phyloP scores from a whole-genome alignment of 352 stramenopile genomes.

The Globisporangium rhizosaccharum region DNA sequence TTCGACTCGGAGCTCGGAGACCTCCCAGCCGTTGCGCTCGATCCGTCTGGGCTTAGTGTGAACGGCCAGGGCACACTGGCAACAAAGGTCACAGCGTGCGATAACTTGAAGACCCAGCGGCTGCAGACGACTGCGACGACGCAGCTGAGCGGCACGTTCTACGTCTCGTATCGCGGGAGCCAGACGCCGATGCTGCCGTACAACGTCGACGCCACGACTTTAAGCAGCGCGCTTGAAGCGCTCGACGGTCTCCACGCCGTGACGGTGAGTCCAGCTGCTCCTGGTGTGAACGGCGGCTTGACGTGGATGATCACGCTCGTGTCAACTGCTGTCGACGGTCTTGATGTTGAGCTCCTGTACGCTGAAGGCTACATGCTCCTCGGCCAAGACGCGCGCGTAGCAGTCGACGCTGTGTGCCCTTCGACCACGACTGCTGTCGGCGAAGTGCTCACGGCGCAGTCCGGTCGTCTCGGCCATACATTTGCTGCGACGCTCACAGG shows the following conservation, averaged over 20 bases:
- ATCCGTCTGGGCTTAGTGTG: constrained; percentile 44
- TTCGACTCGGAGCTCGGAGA: constrained; percentile 79
- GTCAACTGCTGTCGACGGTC: constrained; percentile 43
- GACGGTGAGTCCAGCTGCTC: constrained; percentile 29
- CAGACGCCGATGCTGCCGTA: constrained; percentile 70
- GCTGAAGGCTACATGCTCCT: constrained; percentile 79
- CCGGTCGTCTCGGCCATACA: constrained; percentile 49
- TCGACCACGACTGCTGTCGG: constrained; percentile 31
- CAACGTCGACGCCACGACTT: constrained; percentile 37
- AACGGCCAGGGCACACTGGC: constrained; percentile 20
- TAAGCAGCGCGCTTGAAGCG: constrained; percentile 60
- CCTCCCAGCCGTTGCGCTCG: constrained; percentile 39
- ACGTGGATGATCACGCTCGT: constrained; percentile 87
- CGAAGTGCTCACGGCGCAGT: constrained; percentile 28
- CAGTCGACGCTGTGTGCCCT: constrained; percentile 40
- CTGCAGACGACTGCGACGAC: constrained; percentile 45
- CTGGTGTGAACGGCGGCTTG: constrained; percentile 44
- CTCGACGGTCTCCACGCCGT: constrained; percentile 74
- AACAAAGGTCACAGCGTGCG: constrained; percentile 77
- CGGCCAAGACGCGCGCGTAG: constrained; percentile 31
- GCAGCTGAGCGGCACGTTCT: constrained; percentile 82
- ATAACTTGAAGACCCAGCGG: constrained; percentile 77
- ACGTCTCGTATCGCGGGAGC: constrained; percentile 63
- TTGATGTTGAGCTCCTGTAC: constrained; percentile 56
- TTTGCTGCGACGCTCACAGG: constrained; percentile 67